phyloP scores from a whole-genome alignment of 306 rosid genomes.

The Vigna unguiculata region DNA sequence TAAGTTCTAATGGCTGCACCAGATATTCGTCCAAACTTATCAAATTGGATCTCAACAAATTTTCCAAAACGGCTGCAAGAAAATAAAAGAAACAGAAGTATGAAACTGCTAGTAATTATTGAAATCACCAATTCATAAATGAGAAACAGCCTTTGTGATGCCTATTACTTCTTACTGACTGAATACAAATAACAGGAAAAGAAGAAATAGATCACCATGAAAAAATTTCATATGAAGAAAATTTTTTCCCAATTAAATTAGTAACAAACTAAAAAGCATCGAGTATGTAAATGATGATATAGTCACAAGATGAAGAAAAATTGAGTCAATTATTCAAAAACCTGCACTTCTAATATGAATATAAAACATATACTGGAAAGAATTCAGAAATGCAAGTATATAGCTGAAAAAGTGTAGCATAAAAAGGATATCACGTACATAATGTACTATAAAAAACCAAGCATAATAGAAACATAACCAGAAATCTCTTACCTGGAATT shows the following conservation, averaged over 20 bases:
- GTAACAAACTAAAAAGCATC: constrained; percentile 10
- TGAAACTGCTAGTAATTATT: constrained; percentile 34
- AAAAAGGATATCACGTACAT: constrained; percentile 17
- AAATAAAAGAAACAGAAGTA: constrained; percentile 49
- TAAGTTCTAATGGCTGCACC: constrained; percentile 98
- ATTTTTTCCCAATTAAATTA: constrained; percentile 5
- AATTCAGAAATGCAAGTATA: constrained; percentile 36
- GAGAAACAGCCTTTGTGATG: constrained; percentile 40
- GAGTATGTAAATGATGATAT: constrained; percentile 30
- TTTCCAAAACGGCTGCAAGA: constrained; percentile 92
- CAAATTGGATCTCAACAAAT: constrained; percentile 92
- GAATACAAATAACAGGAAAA: constrained; percentile 41
- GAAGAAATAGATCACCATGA: constrained; percentile 11
- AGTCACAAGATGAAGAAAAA: constrained; percentile 37
- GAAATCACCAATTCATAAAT: constrained; percentile 37
- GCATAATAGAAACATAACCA: constrained; percentile 28
- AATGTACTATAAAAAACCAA: constrained; percentile 32
- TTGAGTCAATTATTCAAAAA: constrained; percentile 19
- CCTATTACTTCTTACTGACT: constrained; percentile 23
- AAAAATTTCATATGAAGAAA: constrained; percentile 31
- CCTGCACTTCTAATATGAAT: constrained; percentile 19
- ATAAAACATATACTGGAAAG: constrained; percentile 27
- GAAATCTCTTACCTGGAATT: constrained; percentile 81
- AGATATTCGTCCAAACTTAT: constrained; percentile 76
- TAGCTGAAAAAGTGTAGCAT: constrained; percentile 28